phyloP scores from a whole-genome alignment of 805 yeast species.

The Komagataella kurtzmanii region DNA sequence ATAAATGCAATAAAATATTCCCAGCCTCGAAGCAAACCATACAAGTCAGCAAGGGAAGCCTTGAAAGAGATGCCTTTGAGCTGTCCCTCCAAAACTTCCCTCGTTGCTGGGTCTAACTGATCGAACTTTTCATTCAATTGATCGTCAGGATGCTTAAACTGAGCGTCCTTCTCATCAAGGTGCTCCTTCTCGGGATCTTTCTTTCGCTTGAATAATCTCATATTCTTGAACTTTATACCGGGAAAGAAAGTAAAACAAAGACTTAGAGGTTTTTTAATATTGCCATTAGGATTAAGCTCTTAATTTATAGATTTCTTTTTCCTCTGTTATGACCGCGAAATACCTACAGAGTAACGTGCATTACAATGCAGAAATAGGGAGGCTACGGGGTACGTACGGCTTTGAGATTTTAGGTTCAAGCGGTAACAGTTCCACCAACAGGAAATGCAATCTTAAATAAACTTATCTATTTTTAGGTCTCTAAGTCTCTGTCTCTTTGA shows the following conservation, averaged over 20 bases:
- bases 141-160: background rate
- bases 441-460: background rate
- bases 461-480: too few species aligned
- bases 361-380: background rate
- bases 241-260: background rate
- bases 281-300: slow-evolving; percentile 7
- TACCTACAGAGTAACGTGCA: background rate
- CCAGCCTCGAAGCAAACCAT: slow-evolving; percentile 5
- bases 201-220: background rate
- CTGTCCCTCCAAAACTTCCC: background rate
- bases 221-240: background rate
- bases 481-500: background rate
- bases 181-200: background rate
- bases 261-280: slow-evolving; percentile 8
- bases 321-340: background rate
- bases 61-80: background rate
- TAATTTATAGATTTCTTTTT: background rate
- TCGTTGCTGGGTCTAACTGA: background rate
- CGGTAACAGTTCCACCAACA: background rate
- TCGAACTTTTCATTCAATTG: background rate
- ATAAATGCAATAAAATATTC: slow-evolving; percentile 14
- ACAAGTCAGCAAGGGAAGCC: background rate
- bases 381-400: background rate
- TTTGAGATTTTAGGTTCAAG: background rate
- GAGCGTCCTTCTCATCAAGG: slow-evolving; percentile 16